A percentile compares a stretch with the other conserved stretches of the same genome.
phyloP scores from a whole-genome alignment of 2,329 filamentous ascomycete species.

The Stachybotrys chlorohalonatus region DNA sequence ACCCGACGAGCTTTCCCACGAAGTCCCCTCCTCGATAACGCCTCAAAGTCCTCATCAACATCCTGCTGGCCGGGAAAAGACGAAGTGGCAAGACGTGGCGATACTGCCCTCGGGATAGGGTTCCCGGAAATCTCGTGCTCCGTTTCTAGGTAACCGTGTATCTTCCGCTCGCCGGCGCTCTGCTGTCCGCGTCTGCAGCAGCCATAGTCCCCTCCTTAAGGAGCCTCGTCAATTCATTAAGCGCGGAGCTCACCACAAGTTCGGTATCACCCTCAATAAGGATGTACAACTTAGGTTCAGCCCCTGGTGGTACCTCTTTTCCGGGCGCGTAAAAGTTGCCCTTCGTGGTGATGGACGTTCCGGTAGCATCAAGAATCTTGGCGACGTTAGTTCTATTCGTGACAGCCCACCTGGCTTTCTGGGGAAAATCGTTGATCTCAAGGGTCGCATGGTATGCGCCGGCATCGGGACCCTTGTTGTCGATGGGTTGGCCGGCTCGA shows the following conservation, averaged over 20 bases:
- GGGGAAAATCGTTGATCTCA: constrained; percentile 98
- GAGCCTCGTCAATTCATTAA: constrained; percentile 80
- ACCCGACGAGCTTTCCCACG: too few species aligned
- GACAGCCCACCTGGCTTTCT: constrained; percentile 97
- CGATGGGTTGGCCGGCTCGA: constrained; percentile 85
- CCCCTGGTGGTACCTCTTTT: constrained; percentile 66
- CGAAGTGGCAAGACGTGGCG: too few species aligned
- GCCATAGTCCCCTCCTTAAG: constrained; percentile 86
- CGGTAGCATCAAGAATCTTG: constrained; percentile 91
- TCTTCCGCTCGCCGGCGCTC: constrained; percentile 68
- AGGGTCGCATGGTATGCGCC: constrained; percentile 94
- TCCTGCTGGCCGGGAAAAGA: too few species aligned
- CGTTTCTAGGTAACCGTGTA: constrained; percentile 73
- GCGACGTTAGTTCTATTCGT: constrained; percentile 97
- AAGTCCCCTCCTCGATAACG: too few species aligned
- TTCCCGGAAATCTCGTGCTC: neutral
- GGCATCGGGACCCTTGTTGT: constrained; percentile 96
- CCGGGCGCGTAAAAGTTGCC: constrained; percentile 79
- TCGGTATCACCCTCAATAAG: constrained; percentile 97
- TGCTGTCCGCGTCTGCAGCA: constrained; percentile 75
- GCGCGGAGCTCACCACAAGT: constrained; percentile 78
- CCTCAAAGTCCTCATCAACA: too few species aligned
- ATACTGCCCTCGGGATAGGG: too few species aligned
- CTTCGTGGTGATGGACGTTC: constrained; percentile 95
- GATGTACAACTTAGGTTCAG: constrained; percentile 92